A percentile compares a stretch with the other conserved stretches of the same genome.
phyloP scores from a whole-genome alignment of 129 eudicot species.

The Mikania micrantha region DNA sequence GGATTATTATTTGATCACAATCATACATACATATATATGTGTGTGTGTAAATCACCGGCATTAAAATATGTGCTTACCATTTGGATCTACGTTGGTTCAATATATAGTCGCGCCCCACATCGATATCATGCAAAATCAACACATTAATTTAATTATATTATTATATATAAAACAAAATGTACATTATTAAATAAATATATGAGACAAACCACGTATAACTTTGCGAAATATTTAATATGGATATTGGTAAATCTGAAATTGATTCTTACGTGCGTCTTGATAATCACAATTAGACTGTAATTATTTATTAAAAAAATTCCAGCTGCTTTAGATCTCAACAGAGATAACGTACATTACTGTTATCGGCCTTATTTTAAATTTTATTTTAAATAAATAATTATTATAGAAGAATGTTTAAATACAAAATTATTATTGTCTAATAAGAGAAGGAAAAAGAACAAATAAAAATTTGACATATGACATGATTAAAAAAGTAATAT shows the following conservation, averaged over 20 bases:
- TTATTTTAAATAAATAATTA: too few species aligned
- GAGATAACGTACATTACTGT: too few species aligned
- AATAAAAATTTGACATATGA: too few species aligned
- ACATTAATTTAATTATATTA: neutral
- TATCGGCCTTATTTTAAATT: too few species aligned
- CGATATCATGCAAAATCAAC: constrained; percentile 8
- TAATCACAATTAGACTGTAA: neutral
- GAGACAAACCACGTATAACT: neutral
- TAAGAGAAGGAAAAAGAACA: too few species aligned
- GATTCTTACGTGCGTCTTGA: neutral
- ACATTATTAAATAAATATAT: neutral
- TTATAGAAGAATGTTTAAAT: too few species aligned
- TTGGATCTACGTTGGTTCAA: constrained; percentile 44
- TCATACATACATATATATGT: too few species aligned
- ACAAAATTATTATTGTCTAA: too few species aligned
- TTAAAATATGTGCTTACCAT: constrained; percentile 40
- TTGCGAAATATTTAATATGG: neutral
- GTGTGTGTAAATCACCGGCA: neutral
- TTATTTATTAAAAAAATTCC: neutral
- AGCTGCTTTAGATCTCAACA: neutral
- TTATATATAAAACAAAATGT: neutral
- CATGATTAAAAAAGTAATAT: too few species aligned
- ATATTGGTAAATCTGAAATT: neutral
- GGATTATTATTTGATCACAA: too few species aligned
- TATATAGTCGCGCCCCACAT: neutral